Evolutionary conservation across 2,329 filamentous ascomycete genomes (phyloP), one percentile per base, ranked within the genome.

Genomic region (Domatiomyces globalis): DNA sequence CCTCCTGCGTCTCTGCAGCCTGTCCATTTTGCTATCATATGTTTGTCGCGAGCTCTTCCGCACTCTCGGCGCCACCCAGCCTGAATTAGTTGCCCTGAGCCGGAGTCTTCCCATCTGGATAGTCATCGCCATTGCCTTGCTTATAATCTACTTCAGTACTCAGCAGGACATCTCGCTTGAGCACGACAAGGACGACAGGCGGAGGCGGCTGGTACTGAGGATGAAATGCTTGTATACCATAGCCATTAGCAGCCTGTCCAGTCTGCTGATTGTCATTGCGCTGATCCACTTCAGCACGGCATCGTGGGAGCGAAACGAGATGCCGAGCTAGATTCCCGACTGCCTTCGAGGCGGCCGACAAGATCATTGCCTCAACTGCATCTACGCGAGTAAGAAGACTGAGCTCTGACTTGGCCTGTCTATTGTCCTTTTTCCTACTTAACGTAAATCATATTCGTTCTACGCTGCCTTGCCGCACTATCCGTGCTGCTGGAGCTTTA

Each of bases 1-100:
- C 46, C 79, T 89, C 55, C 81, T 92, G 52, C 85, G 86, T 48
- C 81, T 92, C 45, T 56, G 54, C 54, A 56, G 54, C 25, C 48
- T 60, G 2, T 59, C 57, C 2, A 59, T 60, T 18, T 18, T 58
- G 22, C 54, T 60, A 5, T 59, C 58, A 12, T 60, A 59, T 44
- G 51, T 42, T 12, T 56, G 54, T 43, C 53, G 52, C 45, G 57
- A 60, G 50, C 43, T 57, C 25, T 59, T 60, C 48, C 55, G 53
- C 29, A 15, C 56, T 36, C 49, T 54, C 12, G 56, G 51, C 4
- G 57, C 58, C 27, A 50, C 55, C 9, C 51, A 57, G n/a, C 54
- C 58, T 6, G 49, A 55, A 8, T 50, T 60, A 15, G 46, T 54
- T 46, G 54, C 51, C 15, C 53, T 60, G 12, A 58, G 56, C 47